phyloP scores from a whole-genome alignment of 768 basidiomycete species.

The Suillus alpinus region DNA sequence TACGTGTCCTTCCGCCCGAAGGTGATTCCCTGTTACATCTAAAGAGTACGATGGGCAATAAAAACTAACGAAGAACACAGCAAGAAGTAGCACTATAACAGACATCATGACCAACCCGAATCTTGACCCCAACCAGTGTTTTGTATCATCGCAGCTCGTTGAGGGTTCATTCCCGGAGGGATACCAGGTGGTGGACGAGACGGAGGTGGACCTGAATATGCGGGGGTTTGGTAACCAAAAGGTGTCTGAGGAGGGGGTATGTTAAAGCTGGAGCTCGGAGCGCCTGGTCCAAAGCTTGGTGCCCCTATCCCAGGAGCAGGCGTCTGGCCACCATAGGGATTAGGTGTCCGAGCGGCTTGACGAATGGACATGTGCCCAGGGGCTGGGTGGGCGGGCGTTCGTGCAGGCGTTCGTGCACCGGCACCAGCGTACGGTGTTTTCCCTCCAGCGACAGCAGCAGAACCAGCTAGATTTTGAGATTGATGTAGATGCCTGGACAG shows the following conservation, averaged over 20 bases:
- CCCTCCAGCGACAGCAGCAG: conserved; percentile 47
- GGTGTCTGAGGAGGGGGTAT: conserved; percentile 32
- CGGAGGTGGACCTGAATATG: conserved; percentile 49
- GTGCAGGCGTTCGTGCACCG: conserved; percentile 72
- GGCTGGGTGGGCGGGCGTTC: conserved; percentile 70
- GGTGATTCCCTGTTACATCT: conserved; percentile 18
- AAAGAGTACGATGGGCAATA: conserved; percentile 16
- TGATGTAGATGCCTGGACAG: conserved; percentile 67
- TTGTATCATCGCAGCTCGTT: conserved; percentile 66
- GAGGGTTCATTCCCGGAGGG: conserved; percentile 65
- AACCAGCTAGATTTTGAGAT: conserved; percentile 59
- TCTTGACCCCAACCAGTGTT: conserved; percentile 37
- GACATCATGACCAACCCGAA: conserved; percentile 30
- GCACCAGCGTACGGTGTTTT: conserved; percentile 75
- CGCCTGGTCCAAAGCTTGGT: conserved; percentile 35
- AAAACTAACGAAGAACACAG: conserved; percentile 13
- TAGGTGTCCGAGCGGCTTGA: conserved; percentile 69
- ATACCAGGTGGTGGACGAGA: conserved; percentile 40
- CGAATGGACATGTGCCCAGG: conserved; percentile 81
- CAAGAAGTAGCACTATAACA: conserved; percentile 14
- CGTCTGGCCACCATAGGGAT: conserved; percentile 62
- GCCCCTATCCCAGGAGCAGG: conserved; percentile 32
- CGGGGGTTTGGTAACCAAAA: conserved; percentile 40
- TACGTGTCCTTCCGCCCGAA: background rate
- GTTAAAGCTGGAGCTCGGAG: conserved; percentile 26